Evolutionary conservation across 2,329 filamentous ascomycete species (phyloP).

Genomic region (Fusarium pseudocircinatum): DNA sequence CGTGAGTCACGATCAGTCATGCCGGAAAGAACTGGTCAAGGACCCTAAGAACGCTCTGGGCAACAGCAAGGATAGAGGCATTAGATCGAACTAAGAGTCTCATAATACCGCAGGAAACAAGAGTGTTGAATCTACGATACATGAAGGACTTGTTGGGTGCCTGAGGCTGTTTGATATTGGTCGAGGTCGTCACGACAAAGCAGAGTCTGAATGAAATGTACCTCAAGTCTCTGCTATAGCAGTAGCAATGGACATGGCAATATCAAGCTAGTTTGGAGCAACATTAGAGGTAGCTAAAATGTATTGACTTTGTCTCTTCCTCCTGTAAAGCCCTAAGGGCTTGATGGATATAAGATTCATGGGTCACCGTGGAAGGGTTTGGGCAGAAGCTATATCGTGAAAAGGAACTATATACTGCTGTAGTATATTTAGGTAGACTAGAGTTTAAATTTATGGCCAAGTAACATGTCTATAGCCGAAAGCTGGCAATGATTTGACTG

Average conservation of each 20-base stretch:
- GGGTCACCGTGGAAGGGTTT: not conserved
- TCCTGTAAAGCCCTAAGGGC: not conserved
- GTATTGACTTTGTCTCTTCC: not conserved
- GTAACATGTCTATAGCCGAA: not conserved
- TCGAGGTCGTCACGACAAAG: not conserved
- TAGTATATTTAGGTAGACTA: accelerated
- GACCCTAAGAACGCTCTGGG: not conserved
- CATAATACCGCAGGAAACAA: accelerated
- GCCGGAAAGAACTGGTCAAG: not conserved
- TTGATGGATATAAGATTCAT: not conserved
- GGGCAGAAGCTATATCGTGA: not conserved
- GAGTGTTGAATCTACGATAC: no score
- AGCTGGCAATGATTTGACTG: no score
- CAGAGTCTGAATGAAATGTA: not conserved
- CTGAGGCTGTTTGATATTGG: not conserved
- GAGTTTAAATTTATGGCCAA: not conserved
- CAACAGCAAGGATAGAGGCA: not conserved
- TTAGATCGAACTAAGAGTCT: no score
- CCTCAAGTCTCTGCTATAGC: not conserved
- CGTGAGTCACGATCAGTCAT: not conserved
- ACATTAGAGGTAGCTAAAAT: accelerated
- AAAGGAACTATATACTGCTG: accelerated
- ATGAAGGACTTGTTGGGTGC: not conserved
- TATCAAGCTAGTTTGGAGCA: no score
- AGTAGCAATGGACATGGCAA: not conserved